phyloP scores from a whole-genome alignment of 2,329 filamentous ascomycete genomes.

The Tolypocladium paradoxum region DNA sequence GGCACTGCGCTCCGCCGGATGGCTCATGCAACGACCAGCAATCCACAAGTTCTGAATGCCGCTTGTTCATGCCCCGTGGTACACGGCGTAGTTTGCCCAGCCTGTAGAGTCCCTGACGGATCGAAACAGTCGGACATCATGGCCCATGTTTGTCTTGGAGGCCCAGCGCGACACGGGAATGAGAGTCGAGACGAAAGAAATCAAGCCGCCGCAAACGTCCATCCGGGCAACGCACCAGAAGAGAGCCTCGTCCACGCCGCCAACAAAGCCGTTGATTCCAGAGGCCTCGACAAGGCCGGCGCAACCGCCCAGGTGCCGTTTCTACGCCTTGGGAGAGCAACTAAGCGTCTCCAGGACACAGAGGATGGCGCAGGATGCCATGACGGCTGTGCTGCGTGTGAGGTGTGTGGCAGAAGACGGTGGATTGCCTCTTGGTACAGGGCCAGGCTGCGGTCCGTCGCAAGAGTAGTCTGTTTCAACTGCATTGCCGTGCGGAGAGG shows the following conservation, averaged over 20 bases:
- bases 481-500: conserved; percentile 41
- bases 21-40: conserved; percentile 39
- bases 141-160: conserved; percentile 17
- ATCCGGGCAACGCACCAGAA: conserved; percentile 46
- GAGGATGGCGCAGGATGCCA: conserved; percentile 41
- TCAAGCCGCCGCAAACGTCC: conserved; percentile 42
- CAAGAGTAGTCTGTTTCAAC: conserved; percentile 22
- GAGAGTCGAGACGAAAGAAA: conserved; percentile 38
- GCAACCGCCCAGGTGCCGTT: conserved; percentile 40
- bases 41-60: conserved; percentile 43
- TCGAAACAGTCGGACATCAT: conserved; percentile 23
- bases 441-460: conserved; percentile 29
- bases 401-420: conserved; percentile 35
- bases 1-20: conserved; percentile 27
- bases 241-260: conserved; percentile 36
- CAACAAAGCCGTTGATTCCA: conserved; percentile 38
- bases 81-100: conserved; percentile 41
- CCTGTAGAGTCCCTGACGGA: conserved; percentile 26
- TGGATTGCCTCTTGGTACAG: conserved; percentile 42
- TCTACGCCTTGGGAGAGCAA: conserved; percentile 36
- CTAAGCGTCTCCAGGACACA: conserved; percentile 45
- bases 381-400: conserved; percentile 34
- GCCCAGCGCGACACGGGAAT: conserved; percentile 37
- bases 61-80: conserved; percentile 42
- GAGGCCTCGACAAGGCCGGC: conserved; percentile 38